phyloP scores from a whole-genome alignment of 2,329 filamentous ascomycete genomes.

The Monosporascus sp. region DNA sequence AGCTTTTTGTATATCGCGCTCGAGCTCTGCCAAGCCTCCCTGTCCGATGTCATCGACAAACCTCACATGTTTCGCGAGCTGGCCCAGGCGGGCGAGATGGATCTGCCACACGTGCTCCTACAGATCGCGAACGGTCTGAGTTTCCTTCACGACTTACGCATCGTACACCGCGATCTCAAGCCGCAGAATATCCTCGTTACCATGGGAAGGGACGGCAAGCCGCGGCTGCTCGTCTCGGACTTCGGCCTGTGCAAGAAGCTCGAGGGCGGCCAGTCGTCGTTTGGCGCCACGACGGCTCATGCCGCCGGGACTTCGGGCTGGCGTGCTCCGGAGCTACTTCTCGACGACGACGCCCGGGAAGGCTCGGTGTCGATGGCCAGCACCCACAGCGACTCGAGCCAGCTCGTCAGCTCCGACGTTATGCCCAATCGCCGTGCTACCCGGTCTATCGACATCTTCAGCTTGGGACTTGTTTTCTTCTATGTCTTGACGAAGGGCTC shows the following conservation, averaged over 20 bases:
- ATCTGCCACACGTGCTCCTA: conserved; percentile 74
- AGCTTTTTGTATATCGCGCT: conserved; percentile 95
- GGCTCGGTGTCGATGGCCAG: conserved; percentile 39
- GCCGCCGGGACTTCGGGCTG: conserved; percentile 92
- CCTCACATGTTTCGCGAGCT: conserved; percentile 62
- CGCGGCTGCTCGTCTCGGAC: conserved; percentile 91
- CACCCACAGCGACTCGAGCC: conserved; percentile 58
- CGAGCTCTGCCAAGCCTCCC: conserved; percentile 86
- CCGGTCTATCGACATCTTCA: conserved; percentile 95
- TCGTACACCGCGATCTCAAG: conserved; percentile 95
- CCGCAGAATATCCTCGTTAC: conserved; percentile 94
- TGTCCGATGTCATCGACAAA: conserved; percentile 85
- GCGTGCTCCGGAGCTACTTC: conserved; percentile 89
- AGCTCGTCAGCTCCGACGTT: conserved; percentile 52
- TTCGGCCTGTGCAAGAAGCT: conserved; percentile 98
- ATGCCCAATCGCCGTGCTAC: conserved; percentile 74
- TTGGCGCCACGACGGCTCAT: conserved; percentile 89
- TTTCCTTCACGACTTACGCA: conserved; percentile 84
- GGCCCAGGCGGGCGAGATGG: conserved; percentile 65
- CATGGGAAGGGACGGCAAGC: conserved; percentile 62
- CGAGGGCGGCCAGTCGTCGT: conserved; percentile 88
- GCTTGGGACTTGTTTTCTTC: conserved; percentile 94
- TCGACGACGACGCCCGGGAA: conserved; percentile 66
- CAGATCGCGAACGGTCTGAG: conserved; percentile 87
- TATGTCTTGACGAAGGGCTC: conserved; percentile 92